Conservation (phyloP, 1,139 yeast species). For the Magnusiomyces sp. region DNA sequence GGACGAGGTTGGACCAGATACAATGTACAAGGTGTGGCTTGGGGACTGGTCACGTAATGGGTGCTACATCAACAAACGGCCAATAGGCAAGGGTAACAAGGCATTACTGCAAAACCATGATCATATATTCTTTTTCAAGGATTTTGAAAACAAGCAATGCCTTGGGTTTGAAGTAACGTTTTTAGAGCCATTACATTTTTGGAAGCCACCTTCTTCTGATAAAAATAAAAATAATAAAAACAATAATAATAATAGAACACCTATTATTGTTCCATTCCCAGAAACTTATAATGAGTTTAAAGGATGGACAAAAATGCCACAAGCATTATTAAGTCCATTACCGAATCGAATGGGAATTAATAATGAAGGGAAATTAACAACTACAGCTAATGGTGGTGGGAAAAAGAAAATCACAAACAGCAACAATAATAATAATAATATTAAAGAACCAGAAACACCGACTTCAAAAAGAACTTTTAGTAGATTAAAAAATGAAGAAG, state of each 20-base stretch:
- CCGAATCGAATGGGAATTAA: no score
- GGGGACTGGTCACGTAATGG: conserved; percentile 74
- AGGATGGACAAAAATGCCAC: neutral
- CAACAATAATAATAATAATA: no score
- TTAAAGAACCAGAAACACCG: no score
- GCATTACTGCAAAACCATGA: conserved; percentile 58
- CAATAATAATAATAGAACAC: no score
- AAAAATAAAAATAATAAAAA: no score
- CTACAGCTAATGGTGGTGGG: no score
- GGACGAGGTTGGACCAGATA: conserved; percentile 25
- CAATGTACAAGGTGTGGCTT: conserved; percentile 71
- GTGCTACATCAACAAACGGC: conserved; percentile 56
- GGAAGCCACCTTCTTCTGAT: no score
- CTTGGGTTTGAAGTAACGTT: conserved; percentile 12
- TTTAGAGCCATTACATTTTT: conserved; percentile 1
- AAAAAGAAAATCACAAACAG: no score
- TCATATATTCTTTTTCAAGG: conserved; percentile 54
- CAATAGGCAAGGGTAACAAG: conserved; percentile 56
- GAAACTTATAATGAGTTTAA: neutral
- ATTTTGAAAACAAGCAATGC: conserved; percentile 36
- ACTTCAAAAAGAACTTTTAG: no score
- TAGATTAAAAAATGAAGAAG: no score
- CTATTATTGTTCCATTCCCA: neutral
- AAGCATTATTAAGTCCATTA: no score
- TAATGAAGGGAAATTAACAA: no score